A percentile compares a stretch with the other conserved stretches of the same genome.
Evolutionary conservation across 2,329 filamentous ascomycete species (phyloP).

Genomic region (Diaporthe citri): DNA sequence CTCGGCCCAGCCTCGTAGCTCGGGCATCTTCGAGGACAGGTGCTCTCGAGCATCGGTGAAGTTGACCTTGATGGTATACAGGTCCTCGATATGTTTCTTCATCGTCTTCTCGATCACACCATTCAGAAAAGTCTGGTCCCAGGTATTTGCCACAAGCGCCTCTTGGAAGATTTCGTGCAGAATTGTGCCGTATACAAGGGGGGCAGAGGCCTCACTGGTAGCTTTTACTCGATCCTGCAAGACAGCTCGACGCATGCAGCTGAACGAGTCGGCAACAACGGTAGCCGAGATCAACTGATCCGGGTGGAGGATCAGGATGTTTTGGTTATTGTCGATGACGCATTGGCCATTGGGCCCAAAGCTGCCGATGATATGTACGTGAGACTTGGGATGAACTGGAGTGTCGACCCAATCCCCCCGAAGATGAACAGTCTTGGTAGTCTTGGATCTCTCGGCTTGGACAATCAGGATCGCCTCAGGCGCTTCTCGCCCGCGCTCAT

Average conservation of each 20-base stretch:
- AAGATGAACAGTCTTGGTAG: slow-evolving; percentile 77
- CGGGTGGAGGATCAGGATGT: slow-evolving; percentile 91
- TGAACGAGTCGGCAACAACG: slow-evolving; percentile 95
- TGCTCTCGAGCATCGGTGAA: slow-evolving; percentile 81
- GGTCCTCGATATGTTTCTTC: slow-evolving; percentile 85
- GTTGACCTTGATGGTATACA: slow-evolving; percentile 88
- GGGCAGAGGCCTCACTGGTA: slow-evolving; percentile 81
- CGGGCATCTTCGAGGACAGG: slow-evolving; percentile 84
- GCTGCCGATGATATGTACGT: slow-evolving; percentile 86
- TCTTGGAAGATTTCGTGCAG: slow-evolving; percentile 97
- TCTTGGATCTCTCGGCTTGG: slow-evolving; percentile 79
- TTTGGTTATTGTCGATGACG: slow-evolving; percentile 83
- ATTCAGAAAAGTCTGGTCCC: slow-evolving; percentile 78
- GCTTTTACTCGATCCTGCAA: slow-evolving; percentile 96
- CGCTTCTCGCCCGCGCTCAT: slow-evolving; percentile 69
- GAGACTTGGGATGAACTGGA: slow-evolving; percentile 78
- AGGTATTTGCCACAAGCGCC: slow-evolving; percentile 84
- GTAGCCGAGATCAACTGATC: slow-evolving; percentile 96
- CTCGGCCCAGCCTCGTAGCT: slow-evolving; percentile 85
- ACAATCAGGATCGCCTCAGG: slow-evolving; percentile 88
- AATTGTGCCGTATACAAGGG: slow-evolving; percentile 92
- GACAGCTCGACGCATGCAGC: slow-evolving; percentile 89
- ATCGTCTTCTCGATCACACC: slow-evolving; percentile 76
- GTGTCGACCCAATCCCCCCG: slow-evolving; percentile 91
- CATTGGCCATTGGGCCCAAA: slow-evolving; percentile 80